These are phyloP conservation scores for Cytidiella melzeri DNA, from an alignment of 768 basidiomycete species.

Conservation along the genomic window DNA sequence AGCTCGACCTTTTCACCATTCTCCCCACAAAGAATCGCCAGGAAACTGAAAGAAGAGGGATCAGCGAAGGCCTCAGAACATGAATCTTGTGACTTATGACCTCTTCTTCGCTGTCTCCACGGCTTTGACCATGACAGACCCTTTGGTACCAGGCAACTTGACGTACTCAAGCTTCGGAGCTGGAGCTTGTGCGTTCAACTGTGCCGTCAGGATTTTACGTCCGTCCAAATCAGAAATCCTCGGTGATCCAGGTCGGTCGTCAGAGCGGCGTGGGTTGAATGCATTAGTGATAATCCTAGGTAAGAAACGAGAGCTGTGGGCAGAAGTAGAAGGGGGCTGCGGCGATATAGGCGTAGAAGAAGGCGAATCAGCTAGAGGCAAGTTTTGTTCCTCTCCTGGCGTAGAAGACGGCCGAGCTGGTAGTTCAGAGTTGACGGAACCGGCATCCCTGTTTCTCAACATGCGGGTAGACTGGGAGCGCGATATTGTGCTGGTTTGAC, in stretches of 20 bases:
- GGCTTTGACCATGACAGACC: conserved; percentile 75
- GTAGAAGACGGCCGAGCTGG: conserved; percentile 31
- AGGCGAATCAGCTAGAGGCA: conserved; percentile 16
- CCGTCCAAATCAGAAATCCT: conserved; percentile 39
- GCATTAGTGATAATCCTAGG: conserved; percentile 67
- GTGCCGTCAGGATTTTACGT: conserved; percentile 21
- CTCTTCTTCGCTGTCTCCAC: conserved; percentile 90
- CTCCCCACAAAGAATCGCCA: conserved; percentile 89
- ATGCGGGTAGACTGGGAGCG: conserved; percentile 19
- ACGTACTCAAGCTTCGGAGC: conserved; percentile 88
- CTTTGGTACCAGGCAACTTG: conserved; percentile 88
- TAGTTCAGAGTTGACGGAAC: conserved; percentile 9
- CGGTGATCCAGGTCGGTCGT: conserved; percentile 39
- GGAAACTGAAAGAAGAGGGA: conserved; percentile 48
- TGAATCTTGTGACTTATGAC: conserved; percentile 28
- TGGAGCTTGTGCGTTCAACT: conserved; percentile 44
- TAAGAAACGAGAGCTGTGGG: conserved; percentile 53
- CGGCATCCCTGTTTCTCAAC: conserved; percentile 9
- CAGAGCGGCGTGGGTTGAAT: conserved; percentile 52
- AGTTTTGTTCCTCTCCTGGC: conserved; percentile 14
- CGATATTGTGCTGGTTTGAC: conserved; percentile 12
- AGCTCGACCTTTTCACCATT: conserved; percentile 91
- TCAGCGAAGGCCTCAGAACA: conserved; percentile 1
- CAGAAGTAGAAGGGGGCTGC: conserved; percentile 27
- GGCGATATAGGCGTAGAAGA: neutral